phyloP scores from a whole-genome alignment of 495 filamentous ascomycete species.

The Daldinia loculata region DNA sequence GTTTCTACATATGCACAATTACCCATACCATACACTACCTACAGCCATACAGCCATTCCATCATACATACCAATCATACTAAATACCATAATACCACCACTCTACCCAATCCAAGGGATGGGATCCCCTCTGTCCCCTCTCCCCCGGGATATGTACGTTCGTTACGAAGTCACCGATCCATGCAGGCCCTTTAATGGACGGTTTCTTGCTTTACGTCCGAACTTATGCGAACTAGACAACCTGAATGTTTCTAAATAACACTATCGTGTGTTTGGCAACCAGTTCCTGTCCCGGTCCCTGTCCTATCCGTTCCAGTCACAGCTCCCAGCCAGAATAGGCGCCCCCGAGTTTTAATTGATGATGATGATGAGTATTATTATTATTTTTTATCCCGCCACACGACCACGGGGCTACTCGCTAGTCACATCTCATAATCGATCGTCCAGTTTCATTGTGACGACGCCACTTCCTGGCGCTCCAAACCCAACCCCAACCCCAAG shows the following conservation, averaged over 20 bases:
- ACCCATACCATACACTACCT: no score
- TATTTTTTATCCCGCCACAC: slow-evolving; percentile 28
- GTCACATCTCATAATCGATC: slow-evolving; percentile 42
- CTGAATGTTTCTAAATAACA: slow-evolving; percentile 1
- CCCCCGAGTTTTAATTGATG: neutral
- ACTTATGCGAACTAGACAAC: slow-evolving; percentile 36
- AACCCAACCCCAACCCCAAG: slow-evolving; percentile 23
- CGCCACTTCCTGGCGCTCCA: slow-evolving; percentile 37
- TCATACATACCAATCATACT: neutral
- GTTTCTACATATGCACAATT: neutral
- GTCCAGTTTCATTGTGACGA: slow-evolving; percentile 30
- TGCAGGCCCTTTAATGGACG: slow-evolving; percentile 31
- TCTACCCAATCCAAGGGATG: slow-evolving; percentile 34
- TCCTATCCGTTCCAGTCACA: neutral
- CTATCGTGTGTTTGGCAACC: neutral
- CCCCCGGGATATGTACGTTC: slow-evolving; percentile 27
- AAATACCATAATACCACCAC: slow-evolving; percentile 11
- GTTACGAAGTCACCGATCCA: slow-evolving; percentile 44
- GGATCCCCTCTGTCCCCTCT: slow-evolving; percentile 14
- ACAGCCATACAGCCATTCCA: no score
- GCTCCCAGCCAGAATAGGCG: neutral
- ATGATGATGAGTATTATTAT: neutral
- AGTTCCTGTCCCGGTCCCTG: neutral
- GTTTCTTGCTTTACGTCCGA: slow-evolving; percentile 37
- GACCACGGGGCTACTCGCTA: slow-evolving; percentile 34